Conservation (phyloP, 202 grass and related monocot species). For the Cymbopogon flexuosus region DNA sequence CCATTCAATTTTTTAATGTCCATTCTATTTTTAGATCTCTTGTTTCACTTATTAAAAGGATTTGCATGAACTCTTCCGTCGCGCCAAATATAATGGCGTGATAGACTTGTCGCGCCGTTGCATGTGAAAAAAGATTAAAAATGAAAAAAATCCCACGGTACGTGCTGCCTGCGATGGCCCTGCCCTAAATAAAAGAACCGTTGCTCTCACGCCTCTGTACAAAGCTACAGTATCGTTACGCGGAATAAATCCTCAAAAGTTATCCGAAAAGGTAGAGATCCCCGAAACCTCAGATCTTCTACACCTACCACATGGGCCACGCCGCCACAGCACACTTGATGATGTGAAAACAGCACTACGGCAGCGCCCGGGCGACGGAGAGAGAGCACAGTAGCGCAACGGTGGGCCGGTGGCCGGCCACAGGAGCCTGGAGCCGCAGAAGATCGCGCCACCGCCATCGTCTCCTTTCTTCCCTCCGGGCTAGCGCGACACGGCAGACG, state of each 20-base stretch:
- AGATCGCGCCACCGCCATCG: constrained; percentile 15
- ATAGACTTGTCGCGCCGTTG: too few species aligned
- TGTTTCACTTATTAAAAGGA: too few species aligned
- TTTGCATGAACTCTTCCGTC: too few species aligned
- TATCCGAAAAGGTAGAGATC: constrained; percentile 23
- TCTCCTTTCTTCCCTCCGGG: background rate
- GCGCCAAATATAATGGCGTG: too few species aligned
- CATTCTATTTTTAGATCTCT: too few species aligned
- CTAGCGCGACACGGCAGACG: constrained; percentile 1
- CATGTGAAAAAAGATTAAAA: too few species aligned
- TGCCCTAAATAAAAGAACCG: constrained; percentile 14
- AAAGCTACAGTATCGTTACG: background rate
- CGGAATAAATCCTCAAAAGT: constrained; percentile 37
- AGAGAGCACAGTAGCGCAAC: background rate
- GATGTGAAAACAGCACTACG: background rate
- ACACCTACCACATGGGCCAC: background rate
- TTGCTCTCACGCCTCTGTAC: constrained; percentile 18
- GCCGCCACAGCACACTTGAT: background rate
- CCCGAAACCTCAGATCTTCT: constrained; percentile 1
- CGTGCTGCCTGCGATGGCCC: too few species aligned
- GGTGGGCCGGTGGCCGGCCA: background rate
- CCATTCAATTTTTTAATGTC: too few species aligned
- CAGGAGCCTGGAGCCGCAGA: background rate
- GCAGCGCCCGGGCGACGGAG: too few species aligned
- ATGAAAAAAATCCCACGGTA: too few species aligned